A percentile compares a stretch with the other conserved stretches of the same genome.
These are phyloP conservation scores for Talaromyces ruber DNA, from an alignment of 495 filamentous ascomycete genomes.

Conservation along the genomic window DNA sequence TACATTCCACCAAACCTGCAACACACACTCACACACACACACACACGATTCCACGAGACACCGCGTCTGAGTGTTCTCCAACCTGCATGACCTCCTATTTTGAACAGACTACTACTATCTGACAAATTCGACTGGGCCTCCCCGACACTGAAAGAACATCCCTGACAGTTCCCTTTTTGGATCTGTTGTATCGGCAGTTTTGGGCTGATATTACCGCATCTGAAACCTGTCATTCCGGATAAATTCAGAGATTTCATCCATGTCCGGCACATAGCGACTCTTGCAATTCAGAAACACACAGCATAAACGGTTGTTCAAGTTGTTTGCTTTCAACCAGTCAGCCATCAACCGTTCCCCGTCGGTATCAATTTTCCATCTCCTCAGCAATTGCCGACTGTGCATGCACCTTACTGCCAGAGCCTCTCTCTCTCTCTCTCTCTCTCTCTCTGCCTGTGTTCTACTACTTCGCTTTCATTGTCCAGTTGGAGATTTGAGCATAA, in stretches of 20 bases:
- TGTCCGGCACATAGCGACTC: neutral
- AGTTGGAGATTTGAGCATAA: neutral
- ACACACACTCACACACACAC: neutral
- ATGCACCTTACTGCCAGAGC: neutral
- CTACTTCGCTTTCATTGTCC: neutral
- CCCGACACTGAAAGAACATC: neutral
- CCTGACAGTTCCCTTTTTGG: neutral
- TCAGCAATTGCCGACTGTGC: neutral
- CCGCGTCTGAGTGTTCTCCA: neutral
- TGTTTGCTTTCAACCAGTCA: neutral
- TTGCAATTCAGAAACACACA: neutral
- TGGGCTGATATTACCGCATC: neutral
- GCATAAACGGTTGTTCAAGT: neutral
- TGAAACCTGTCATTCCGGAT: neutral
- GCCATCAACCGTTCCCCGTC: neutral
- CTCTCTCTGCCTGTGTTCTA: neutral
- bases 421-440: no score
- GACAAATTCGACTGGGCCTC: neutral
- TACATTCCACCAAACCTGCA: neutral
- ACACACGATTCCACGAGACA: neutral
- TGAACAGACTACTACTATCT: neutral
- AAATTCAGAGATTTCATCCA: neutral
- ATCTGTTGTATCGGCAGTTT: neutral
- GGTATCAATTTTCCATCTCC: neutral
- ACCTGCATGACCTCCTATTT: neutral